phyloP scores from a whole-genome alignment of 2,329 filamentous ascomycete genomes.

The Hymenoscyphus linearis region DNA sequence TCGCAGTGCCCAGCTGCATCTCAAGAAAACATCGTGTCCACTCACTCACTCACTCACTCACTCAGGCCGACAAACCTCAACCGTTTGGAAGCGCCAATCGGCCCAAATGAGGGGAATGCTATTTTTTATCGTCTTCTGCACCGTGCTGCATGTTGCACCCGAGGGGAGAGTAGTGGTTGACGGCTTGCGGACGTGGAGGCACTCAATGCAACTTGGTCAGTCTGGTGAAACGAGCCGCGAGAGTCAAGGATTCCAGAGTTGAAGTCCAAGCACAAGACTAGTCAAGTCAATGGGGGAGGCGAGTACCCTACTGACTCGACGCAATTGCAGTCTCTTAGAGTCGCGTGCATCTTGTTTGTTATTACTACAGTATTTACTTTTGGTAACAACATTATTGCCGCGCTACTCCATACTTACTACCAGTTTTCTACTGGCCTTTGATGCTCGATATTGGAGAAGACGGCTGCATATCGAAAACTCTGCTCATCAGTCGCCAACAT shows the following conservation, averaged over 20 bases:
- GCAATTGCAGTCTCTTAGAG: background rate
- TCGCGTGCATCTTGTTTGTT: background rate
- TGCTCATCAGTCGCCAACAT: background rate
- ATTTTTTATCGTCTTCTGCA: constrained; percentile 10
- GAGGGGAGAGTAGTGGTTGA: constrained; percentile 13
- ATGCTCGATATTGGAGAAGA: background rate
- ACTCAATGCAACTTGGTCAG: constrained; percentile 14
- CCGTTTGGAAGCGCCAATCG: background rate
- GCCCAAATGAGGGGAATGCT: constrained; percentile 3
- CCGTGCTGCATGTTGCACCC: constrained; percentile 17
- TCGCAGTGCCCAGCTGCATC: background rate
- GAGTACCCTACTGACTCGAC: background rate
- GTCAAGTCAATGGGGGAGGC: background rate
- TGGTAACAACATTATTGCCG: background rate
- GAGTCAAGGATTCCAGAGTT: background rate
- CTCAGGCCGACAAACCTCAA: background rate
- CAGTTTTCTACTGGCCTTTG: background rate
- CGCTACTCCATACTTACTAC: background rate
- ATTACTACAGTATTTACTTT: background rate
- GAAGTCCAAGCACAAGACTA: constrained; percentile 18
- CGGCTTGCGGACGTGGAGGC: constrained; percentile 19
- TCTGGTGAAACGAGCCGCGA: constrained; percentile 19
- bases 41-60: background rate
- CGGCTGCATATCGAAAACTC: background rate
- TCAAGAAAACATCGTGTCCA: background rate